These are phyloP conservation scores for Ascochyta viciae-villosae DNA, from an alignment of 2,329 filamentous ascomycete species.

Conservation along the genomic window DNA sequence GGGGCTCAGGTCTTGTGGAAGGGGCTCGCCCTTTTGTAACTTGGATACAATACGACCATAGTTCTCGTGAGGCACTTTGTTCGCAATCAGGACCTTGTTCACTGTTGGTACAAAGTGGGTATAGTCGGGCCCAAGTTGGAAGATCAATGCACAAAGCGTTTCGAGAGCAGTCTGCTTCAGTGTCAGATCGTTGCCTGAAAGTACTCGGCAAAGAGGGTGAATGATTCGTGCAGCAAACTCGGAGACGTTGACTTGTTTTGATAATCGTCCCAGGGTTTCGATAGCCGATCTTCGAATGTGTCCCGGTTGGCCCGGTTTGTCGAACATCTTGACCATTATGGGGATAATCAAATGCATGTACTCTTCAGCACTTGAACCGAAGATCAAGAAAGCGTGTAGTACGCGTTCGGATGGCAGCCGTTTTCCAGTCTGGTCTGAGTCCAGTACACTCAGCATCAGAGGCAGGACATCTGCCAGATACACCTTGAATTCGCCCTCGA, in stretches of 20 bases:
- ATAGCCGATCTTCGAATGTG: constrained; percentile 87
- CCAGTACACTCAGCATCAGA: constrained; percentile 91
- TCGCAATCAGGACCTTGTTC: constrained; percentile 79
- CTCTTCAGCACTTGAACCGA: constrained; percentile 93
- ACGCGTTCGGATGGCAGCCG: constrained; percentile 88
- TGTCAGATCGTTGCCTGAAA: constrained; percentile 74
- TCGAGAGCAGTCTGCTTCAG: constrained; percentile 86
- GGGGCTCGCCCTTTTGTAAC: constrained; percentile 88
- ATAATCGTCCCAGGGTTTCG: constrained; percentile 92
- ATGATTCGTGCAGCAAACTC: constrained; percentile 97
- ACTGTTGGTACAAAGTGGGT: constrained; percentile 92
- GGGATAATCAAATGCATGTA: constrained; percentile 99
- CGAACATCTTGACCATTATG: constrained; percentile 91
- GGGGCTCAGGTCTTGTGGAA: constrained; percentile 94
- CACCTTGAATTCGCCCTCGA: constrained; percentile 98
- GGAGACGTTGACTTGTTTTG: constrained; percentile 94
- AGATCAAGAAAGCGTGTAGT: constrained; percentile 92
- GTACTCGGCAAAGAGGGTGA: constrained; percentile 85
- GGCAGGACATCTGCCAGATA: constrained; percentile 89
- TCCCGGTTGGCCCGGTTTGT: constrained; percentile 81
- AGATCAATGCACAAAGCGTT: constrained; percentile 92
- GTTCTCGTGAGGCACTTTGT: constrained; percentile 86
- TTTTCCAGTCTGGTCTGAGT: constrained; percentile 79
- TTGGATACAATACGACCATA: constrained; percentile 93
- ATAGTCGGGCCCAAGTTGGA: constrained; percentile 95